A percentile compares a stretch with the other conserved stretches of the same genome.
These are phyloP conservation scores for Nakazawaea ishiwadae DNA, from an alignment of 805 yeast genomes.

Conservation along the genomic window DNA sequence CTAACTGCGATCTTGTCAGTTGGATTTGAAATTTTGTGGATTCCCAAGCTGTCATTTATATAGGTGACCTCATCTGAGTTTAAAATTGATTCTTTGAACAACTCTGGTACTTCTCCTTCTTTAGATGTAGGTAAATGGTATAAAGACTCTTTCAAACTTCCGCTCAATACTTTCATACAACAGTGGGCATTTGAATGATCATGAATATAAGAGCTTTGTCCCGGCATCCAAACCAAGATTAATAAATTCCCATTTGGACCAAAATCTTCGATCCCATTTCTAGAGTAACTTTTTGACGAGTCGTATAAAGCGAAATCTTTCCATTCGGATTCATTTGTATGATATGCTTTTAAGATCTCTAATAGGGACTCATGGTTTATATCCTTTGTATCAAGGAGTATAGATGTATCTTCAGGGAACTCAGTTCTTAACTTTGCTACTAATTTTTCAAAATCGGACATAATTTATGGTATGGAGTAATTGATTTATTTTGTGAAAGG, in stretches of 20 bases:
- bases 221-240: slow-evolving; percentile 68
- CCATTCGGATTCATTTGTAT: slow-evolving; percentile 52
- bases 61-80: slow-evolving; percentile 50
- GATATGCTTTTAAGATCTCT: slow-evolving; percentile 42
- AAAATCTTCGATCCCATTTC: slow-evolving; percentile 73
- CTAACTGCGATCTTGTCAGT: slow-evolving; percentile 45
- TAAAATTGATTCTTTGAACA: slow-evolving; percentile 22
- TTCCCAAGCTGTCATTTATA: slow-evolving; percentile 61
- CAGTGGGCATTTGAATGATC: slow-evolving; percentile 79
- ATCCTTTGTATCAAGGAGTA: slow-evolving; percentile 29
- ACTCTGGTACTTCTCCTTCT: slow-evolving; percentile 12
- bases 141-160: slow-evolving; percentile 51
- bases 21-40: slow-evolving; percentile 58
- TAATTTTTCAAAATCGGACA: slow-evolving; percentile 15
- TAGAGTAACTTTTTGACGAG: slow-evolving; percentile 42
- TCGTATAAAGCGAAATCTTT: slow-evolving; percentile 50
- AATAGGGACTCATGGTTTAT: slow-evolving; percentile 47
- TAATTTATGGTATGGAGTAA: background rate
- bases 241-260: slow-evolving; percentile 67
- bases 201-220: slow-evolving; percentile 58
- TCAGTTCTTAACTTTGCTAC: slow-evolving; percentile 21
- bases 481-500: background rate
- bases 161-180: slow-evolving; percentile 63
- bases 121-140: slow-evolving; percentile 43
- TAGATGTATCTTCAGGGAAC: slow-evolving; percentile 19